Evolutionary conservation across 2,329 filamentous ascomycete species (phyloP).

Genomic region (Colletotrichum tanaceti): DNA sequence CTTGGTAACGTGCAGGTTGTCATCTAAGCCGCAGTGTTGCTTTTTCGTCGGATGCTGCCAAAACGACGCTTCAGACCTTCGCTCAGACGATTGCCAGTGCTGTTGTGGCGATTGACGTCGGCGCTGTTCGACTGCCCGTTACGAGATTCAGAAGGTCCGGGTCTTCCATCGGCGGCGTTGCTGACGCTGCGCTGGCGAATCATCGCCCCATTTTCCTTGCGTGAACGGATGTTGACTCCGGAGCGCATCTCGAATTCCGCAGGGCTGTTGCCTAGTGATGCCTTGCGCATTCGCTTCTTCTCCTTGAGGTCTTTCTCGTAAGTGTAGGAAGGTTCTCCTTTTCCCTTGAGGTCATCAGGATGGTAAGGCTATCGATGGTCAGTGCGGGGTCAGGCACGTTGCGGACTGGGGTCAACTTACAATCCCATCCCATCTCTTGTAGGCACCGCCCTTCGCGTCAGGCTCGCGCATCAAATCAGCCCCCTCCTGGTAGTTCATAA

Average conservation of each 20-base stretch:
- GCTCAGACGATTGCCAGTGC: conserved; percentile 57
- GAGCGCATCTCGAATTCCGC: conserved; percentile 64
- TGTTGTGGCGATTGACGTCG: conserved; percentile 53
- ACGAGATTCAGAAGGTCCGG: conserved; percentile 41
- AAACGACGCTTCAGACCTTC: conserved; percentile 66
- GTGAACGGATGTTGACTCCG: conserved; percentile 42
- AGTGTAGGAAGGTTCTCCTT: conserved; percentile 80
- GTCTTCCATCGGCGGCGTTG: conserved; percentile 47
- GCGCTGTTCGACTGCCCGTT: conserved; percentile 43
- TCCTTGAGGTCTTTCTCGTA: conserved; percentile 76
- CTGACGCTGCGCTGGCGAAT: conserved; percentile 60
- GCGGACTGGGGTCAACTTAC: conserved; percentile 63
- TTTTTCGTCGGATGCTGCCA: conserved; percentile 63
- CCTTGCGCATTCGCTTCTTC: conserved; percentile 56
- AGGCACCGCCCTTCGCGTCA: conserved; percentile 76
- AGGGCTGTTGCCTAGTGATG: conserved; percentile 45
- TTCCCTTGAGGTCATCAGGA: conserved; percentile 83
- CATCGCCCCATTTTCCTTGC: conserved; percentile 44
- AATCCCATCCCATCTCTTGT: conserved; percentile 78
- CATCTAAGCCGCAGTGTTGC: conserved; percentile 41
- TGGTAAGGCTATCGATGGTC: conserved; percentile 68
- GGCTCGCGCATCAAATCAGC: conserved; percentile 83
- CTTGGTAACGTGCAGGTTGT: not conserved
- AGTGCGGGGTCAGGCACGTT: conserved; percentile 1
- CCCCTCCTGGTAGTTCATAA: conserved; percentile 86